Conservation (phyloP, 352 stramenopile genomes). For the Pythium graminicola region DNA sequence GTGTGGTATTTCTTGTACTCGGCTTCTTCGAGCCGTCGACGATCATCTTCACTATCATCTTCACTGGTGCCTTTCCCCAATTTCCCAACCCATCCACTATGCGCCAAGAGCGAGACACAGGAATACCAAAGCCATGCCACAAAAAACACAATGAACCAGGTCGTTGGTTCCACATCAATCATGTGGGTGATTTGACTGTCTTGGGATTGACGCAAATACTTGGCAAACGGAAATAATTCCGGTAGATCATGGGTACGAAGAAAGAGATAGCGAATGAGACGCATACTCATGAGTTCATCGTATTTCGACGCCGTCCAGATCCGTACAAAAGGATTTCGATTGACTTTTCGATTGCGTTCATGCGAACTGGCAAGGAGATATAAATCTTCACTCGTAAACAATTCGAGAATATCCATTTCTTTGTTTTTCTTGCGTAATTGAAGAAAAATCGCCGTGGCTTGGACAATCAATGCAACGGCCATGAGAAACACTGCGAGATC, state of each 20-base stretch:
- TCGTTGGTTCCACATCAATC: slow-evolving; percentile 65
- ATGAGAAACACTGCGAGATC: slow-evolving; percentile 31
- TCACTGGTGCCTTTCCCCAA: background rate
- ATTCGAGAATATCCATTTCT: slow-evolving; percentile 12
- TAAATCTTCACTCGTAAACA: slow-evolving; percentile 23
- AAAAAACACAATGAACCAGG: slow-evolving; percentile 28
- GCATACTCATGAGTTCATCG: slow-evolving; percentile 12
- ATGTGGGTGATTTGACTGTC: slow-evolving; percentile 75
- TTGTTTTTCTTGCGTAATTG: slow-evolving; percentile 26
- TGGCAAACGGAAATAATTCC: slow-evolving; percentile 45
- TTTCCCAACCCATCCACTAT: background rate
- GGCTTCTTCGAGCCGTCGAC: slow-evolving; percentile 1
- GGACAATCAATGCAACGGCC: slow-evolving; percentile 26
- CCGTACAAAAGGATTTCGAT: background rate
- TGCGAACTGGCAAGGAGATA: slow-evolving; percentile 7
- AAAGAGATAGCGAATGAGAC: slow-evolving; percentile 23
- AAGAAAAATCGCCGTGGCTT: slow-evolving; percentile 26
- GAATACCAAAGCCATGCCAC: slow-evolving; percentile 15
- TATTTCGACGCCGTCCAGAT: slow-evolving; percentile 3
- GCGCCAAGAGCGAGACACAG: background rate
- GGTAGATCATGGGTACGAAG: slow-evolving; percentile 14
- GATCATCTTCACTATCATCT: background rate
- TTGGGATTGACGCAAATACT: slow-evolving; percentile 64
- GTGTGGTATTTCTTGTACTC: background rate
- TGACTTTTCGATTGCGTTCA: slow-evolving; percentile 5